Conservation (phyloP, 257 asterid genomes). For the Solanum peruvianum region DNA sequence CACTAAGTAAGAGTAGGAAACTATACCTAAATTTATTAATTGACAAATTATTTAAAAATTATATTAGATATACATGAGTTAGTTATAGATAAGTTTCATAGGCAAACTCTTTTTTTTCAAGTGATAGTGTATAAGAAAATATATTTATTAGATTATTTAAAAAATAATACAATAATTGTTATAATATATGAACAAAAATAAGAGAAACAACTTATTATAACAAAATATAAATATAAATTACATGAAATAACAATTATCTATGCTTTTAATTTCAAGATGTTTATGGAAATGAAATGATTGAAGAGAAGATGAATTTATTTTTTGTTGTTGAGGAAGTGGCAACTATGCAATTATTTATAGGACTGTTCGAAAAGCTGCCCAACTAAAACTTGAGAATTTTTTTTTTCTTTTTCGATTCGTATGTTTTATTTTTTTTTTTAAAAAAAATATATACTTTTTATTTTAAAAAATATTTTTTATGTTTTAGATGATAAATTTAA, state of each 20-base stretch:
- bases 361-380: neutral
- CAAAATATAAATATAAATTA: neutral
- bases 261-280: neutral
- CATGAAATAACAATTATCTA: neutral
- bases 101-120: neutral
- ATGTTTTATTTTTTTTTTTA: too few relatives aligned
- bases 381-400: neutral
- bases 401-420: too few relatives aligned
- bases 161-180: neutral
- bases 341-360: neutral
- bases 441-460: too few relatives aligned
- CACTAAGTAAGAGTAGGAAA: neutral
- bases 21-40: neutral
- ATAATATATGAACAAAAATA: neutral
- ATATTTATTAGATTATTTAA: neutral
- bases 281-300: neutral
- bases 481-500: too few relatives aligned
- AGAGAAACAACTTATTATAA: neutral
- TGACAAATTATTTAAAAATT: neutral
- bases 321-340: neutral
- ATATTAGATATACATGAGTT: too few relatives aligned
- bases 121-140: neutral
- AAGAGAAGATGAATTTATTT: neutral
- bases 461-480: too few relatives aligned
- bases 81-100: neutral